Conservation (phyloP, 2,329 filamentous ascomycete genomes). For the Trichoderma asperellum region DNA sequence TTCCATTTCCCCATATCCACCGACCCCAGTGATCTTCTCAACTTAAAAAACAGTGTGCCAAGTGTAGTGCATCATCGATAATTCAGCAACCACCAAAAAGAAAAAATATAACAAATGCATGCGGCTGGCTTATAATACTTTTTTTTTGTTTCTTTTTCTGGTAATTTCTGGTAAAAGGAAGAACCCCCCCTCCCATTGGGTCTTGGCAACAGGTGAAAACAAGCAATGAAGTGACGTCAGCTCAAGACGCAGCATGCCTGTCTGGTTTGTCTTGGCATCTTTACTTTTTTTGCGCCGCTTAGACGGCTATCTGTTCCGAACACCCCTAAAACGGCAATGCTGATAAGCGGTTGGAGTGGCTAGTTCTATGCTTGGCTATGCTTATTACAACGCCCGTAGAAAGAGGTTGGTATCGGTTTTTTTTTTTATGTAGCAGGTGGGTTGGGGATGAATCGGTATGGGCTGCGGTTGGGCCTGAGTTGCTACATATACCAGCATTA, state of each 20-base stretch:
- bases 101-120: not conserved
- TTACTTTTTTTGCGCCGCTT: not conserved
- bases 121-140: no score
- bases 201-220: not conserved
- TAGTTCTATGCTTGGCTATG: not conserved
- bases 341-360: not conserved
- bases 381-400: not conserved
- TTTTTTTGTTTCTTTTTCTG: not conserved
- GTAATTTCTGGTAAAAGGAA: no score
- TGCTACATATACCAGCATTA: no score
- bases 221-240: slow-evolving; percentile 14
- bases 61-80: not conserved
- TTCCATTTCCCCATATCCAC: not conserved
- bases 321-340: slow-evolving; percentile 12
- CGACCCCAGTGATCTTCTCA: not conserved
- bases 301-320: not conserved
- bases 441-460: not conserved
- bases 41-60: not conserved
- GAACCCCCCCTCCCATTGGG: no score
- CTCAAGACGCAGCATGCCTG: not conserved
- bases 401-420: no score
- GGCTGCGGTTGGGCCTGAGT: not conserved
- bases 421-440: not conserved
- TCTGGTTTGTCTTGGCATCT: slow-evolving; percentile 10
- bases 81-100: not conserved